Evolutionary conservation across 2,329 filamentous ascomycete genomes (phyloP).

Genomic region (Botrytis deweyae): DNA sequence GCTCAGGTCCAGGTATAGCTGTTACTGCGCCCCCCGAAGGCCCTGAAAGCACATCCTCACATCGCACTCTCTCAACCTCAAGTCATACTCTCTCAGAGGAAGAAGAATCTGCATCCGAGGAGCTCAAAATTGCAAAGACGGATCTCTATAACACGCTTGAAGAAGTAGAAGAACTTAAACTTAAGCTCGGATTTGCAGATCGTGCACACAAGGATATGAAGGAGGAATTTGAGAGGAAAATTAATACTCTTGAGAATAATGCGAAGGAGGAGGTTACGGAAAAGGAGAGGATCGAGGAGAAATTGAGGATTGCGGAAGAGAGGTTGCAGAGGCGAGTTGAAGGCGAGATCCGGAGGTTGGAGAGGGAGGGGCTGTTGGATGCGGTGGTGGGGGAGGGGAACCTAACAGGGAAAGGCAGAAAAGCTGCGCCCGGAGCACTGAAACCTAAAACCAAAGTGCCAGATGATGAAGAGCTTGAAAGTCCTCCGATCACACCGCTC

Average conservation of each 20-base stretch:
- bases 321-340: not conserved
- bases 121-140: not conserved
- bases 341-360: not conserved
- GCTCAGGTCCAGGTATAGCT: not conserved
- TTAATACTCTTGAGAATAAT: not conserved
- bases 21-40: not conserved
- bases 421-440: not conserved
- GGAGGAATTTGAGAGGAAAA: not conserved
- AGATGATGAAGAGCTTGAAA: not conserved
- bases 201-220: not conserved
- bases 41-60: not conserved
- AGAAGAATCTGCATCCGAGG: not conserved
- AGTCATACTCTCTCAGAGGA: not conserved
- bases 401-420: not conserved
- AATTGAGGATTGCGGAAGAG: not conserved
- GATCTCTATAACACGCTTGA: conserved; percentile 20
- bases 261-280: not conserved
- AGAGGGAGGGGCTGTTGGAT: not conserved
- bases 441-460: not conserved
- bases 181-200: not conserved
- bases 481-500: not conserved
- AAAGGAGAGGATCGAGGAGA: not conserved
- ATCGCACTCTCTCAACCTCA: not conserved
- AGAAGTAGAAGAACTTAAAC: conserved; percentile 17
- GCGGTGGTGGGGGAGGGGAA: no score